Evolutionary conservation across 1,284 basidiomycete genomes (phyloP).

Genomic region (Stereum hirsutum): DNA sequence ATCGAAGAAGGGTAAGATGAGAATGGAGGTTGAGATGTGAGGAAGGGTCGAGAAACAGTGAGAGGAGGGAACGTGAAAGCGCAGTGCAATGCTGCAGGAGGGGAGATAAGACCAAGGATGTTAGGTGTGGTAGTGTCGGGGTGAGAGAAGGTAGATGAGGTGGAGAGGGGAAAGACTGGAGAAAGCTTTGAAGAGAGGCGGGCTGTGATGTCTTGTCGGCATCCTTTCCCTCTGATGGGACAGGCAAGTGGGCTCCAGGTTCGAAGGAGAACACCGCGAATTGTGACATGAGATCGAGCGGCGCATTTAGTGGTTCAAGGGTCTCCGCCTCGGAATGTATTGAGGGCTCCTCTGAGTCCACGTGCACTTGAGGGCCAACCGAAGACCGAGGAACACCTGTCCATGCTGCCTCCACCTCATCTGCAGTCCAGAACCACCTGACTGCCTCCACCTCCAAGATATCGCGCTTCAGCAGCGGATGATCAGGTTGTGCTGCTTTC

Average conservation of each 20-base stretch:
- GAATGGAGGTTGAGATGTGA: slow-evolving; percentile 47
- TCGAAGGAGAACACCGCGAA: slow-evolving; percentile 59
- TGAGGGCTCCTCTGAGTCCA: neutral
- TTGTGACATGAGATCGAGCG: slow-evolving; percentile 25
- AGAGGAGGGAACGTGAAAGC: slow-evolving; percentile 53
- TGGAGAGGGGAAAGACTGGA: slow-evolving; percentile 42
- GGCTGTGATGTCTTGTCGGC: slow-evolving; percentile 12
- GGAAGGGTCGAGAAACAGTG: slow-evolving; percentile 44
- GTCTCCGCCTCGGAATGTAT: neutral
- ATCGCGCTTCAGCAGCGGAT: slow-evolving; percentile 34
- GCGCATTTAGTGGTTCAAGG: too few relatives aligned
- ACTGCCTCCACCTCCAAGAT: slow-evolving; percentile 23
- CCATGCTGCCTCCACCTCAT: slow-evolving; percentile 39
- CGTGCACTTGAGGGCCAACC: neutral
- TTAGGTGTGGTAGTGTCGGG: slow-evolving; percentile 52
- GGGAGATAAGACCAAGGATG: slow-evolving; percentile 46
- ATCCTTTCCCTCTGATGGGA: slow-evolving; percentile 19
- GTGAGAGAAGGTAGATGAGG: slow-evolving; percentile 43
- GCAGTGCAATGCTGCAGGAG: slow-evolving; percentile 45
- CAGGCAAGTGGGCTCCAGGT: slow-evolving; percentile 35
- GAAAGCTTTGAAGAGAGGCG: slow-evolving; percentile 33
- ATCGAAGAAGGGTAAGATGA: slow-evolving; percentile 59
- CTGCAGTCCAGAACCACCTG: slow-evolving; percentile 58
- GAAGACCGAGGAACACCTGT: slow-evolving; percentile 4
- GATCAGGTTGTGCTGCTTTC: slow-evolving; percentile 48